Percentiles rank a stretch among this genome's conserved stretches.
Evolutionary conservation across 306 rosid species (phyloP).

Genomic region (Cucurbita moschata): DNA sequence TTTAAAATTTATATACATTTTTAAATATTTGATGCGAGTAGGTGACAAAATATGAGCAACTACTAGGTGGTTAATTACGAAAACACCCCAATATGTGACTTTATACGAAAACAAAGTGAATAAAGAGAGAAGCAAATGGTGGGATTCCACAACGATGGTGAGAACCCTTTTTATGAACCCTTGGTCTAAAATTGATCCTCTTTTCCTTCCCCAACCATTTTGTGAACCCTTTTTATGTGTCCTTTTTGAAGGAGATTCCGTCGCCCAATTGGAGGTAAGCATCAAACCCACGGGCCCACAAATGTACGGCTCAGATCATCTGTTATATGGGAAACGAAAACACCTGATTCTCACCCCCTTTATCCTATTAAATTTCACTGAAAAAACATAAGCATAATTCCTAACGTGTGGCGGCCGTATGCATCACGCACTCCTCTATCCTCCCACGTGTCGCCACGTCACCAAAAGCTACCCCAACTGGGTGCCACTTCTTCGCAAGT

Average conservation of each 20-base stretch:
- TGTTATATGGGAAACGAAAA: neutral
- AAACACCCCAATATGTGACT: too few relatives aligned
- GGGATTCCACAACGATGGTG: too few relatives aligned
- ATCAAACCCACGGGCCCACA: neutral
- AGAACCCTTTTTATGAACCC: too few relatives aligned
- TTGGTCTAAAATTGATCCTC: neutral
- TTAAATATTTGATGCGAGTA: too few relatives aligned
- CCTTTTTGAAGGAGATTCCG: neutral
- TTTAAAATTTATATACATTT: too few relatives aligned
- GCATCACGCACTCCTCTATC: constrained; percentile 1
- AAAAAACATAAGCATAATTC: neutral
- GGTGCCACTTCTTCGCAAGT: neutral
- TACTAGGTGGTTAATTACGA: too few relatives aligned
- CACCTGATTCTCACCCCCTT: neutral
- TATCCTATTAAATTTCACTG: neutral
- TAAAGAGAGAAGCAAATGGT: too few relatives aligned
- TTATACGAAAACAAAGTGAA: too few relatives aligned
- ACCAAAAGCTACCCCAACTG: neutral
- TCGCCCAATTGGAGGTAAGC: neutral
- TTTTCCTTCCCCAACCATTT: neutral
- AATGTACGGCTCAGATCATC: neutral
- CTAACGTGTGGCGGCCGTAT: constrained; percentile 6
- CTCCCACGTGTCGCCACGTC: neutral
- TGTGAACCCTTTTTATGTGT: neutral
- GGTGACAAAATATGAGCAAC: too few relatives aligned